These are phyloP conservation scores for Exserohilum turcica DNA, from an alignment of 2,329 filamentous ascomycete species.

Conservation along the genomic window DNA sequence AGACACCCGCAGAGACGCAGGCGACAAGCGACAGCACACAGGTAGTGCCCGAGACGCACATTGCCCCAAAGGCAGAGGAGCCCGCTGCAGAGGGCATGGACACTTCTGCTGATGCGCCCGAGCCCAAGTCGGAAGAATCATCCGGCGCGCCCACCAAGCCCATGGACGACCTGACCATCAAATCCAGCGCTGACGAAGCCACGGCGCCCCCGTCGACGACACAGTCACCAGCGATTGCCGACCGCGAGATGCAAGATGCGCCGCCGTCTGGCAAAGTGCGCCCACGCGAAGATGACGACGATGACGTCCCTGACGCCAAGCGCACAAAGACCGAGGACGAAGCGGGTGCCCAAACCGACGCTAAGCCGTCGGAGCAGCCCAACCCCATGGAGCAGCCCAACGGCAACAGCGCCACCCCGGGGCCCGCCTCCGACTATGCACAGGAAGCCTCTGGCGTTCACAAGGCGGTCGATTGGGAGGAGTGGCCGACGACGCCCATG, in stretches of 20 bases:
- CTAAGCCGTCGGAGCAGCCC: constrained; percentile 53
- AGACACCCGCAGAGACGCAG: constrained; percentile 21
- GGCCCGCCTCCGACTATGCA: constrained; percentile 33
- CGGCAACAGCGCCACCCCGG: constrained; percentile 26
- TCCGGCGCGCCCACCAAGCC: constrained; percentile 38
- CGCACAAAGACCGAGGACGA: constrained; percentile 71
- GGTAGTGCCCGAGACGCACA: constrained; percentile 39
- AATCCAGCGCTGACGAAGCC: constrained; percentile 25
- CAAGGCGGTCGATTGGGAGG: constrained; percentile 40
- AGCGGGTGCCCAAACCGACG: constrained; percentile 41
- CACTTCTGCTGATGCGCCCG: constrained; percentile 23
- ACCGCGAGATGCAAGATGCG: constrained; percentile 48
- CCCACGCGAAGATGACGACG: constrained; percentile 66
- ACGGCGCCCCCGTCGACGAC: constrained; percentile 21
- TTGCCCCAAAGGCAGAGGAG: constrained; percentile 20
- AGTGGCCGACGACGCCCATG: constrained; percentile 42
- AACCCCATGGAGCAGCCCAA: constrained; percentile 38
- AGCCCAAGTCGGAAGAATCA: constrained; percentile 16
- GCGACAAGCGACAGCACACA: constrained; percentile 35
- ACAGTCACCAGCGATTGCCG: constrained; percentile 32
- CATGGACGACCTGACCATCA: constrained; percentile 41
- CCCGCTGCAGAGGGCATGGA: constrained; percentile 36
- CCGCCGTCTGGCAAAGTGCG: constrained; percentile 59
- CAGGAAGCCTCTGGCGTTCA: constrained; percentile 40
- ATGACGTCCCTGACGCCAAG: constrained; percentile 70